phyloP scores from a whole-genome alignment of 805 yeast species.

The Martiniozyma abietophila region DNA sequence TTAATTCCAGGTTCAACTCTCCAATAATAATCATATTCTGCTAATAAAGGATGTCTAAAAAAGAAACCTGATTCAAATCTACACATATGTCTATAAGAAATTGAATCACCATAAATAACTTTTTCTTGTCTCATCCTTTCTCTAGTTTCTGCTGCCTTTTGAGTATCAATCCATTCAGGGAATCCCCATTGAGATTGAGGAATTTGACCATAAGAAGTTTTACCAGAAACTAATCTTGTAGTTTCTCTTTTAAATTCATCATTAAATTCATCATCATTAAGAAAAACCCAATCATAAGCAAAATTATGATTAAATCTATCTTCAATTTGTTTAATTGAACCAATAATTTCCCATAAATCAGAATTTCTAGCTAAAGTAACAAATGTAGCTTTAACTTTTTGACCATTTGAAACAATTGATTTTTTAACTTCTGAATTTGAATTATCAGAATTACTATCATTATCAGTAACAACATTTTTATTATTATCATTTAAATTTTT shows the following conservation, averaged over 20 bases:
- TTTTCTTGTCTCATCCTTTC: constrained; percentile 39
- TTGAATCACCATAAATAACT: constrained; percentile 57
- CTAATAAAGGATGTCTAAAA: constrained; percentile 65
- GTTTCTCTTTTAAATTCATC: constrained; percentile 73
- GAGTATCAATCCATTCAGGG: constrained; percentile 75
- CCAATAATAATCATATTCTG: constrained; percentile 87
- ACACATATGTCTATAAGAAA: constrained; percentile 83
- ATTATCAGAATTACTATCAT: constrained; percentile 1
- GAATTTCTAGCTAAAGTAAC: constrained; percentile 70
- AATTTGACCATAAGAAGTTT: constrained; percentile 65
- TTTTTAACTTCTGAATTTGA: constrained; percentile 10
- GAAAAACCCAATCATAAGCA: constrained; percentile 91
- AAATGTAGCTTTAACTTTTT: constrained; percentile 64
- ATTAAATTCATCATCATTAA: constrained; percentile 78
- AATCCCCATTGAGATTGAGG: constrained; percentile 84
- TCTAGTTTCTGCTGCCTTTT: constrained; percentile 51
- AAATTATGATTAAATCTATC: constrained; percentile 78
- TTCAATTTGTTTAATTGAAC: constrained; percentile 69
- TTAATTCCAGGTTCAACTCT: constrained; percentile 84
- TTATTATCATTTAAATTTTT: neutral
- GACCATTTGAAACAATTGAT: constrained; percentile 11
- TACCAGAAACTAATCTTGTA: constrained; percentile 62
- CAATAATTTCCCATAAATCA: constrained; percentile 55
- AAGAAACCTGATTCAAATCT: constrained; percentile 87
- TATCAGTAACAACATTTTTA: neutral